These are phyloP conservation scores for Alternaria consortialis DNA, from an alignment of 2,329 filamentous ascomycete genomes.

Conservation along the genomic window DNA sequence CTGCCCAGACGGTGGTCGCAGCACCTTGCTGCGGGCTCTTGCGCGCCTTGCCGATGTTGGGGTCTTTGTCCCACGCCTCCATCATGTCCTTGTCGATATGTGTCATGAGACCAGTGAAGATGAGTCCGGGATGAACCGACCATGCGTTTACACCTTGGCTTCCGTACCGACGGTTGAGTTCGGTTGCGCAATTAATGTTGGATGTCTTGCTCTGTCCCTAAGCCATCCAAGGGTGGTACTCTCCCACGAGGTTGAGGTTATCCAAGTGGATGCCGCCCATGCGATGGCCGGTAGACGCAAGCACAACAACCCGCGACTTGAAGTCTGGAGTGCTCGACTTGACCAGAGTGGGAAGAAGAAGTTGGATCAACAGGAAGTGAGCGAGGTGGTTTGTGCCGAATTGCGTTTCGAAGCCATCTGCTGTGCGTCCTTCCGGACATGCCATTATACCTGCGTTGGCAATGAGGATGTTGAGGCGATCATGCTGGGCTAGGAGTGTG, in stretches of 20 bases:
- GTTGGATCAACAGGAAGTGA: constrained; percentile 64
- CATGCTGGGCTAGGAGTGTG: constrained; percentile 29
- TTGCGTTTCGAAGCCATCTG: constrained; percentile 58
- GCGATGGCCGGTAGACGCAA: constrained; percentile 30
- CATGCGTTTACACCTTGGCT: constrained; percentile 54
- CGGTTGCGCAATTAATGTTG: constrained; percentile 61
- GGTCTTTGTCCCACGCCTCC: constrained; percentile 7
- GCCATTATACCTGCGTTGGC: constrained; percentile 38
- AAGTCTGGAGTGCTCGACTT: constrained; percentile 49
- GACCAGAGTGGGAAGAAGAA: constrained; percentile 58
- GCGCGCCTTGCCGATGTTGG: constrained; percentile 25
- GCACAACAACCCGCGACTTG: constrained; percentile 35
- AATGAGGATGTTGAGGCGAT: constrained; percentile 30
- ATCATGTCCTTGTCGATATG: constrained; percentile 7
- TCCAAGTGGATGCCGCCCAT: constrained; percentile 30
- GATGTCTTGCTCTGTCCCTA: constrained; percentile 63
- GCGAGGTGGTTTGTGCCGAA: constrained; percentile 64
- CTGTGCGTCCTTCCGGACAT: constrained; percentile 28
- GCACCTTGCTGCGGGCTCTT: constrained; percentile 52
- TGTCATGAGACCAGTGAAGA: constrained; percentile 30
- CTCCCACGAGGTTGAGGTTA: constrained; percentile 53
- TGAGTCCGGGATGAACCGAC: constrained; percentile 59
- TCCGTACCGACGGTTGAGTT: constrained; percentile 61
- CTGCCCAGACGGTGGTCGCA: constrained; percentile 51
- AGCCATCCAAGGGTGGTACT: constrained; percentile 51